Evolutionary conservation across 257 asterid species (phyloP).

Genomic region (Scutellaria baicalensis): DNA sequence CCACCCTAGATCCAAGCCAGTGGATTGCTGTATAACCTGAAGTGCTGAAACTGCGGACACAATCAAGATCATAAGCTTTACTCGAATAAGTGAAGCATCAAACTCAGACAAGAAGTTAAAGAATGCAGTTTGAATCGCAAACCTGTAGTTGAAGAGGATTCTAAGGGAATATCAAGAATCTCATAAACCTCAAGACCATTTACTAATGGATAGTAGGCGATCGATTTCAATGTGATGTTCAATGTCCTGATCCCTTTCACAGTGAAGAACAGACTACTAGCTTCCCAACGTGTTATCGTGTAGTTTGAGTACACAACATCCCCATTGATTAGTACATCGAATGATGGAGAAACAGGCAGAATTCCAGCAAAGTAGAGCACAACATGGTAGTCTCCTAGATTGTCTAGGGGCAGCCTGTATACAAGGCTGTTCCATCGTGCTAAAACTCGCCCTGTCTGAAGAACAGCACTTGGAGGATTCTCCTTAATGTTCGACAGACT

Average conservation of each 20-base stretch:
- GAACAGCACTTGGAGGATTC: slow-evolving; percentile 66
- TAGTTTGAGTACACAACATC: slow-evolving; percentile 48
- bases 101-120: background rate
- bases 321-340: slow-evolving; percentile 63
- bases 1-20: slow-evolving; percentile 78
- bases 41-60: slow-evolving; percentile 74
- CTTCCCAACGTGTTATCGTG: slow-evolving; percentile 60
- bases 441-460: slow-evolving; percentile 77
- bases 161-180: slow-evolving; percentile 66
- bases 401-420: slow-evolving; percentile 61
- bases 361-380: slow-evolving; percentile 94
- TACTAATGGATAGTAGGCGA: slow-evolving; percentile 62
- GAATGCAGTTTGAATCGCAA: background rate
- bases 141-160: slow-evolving; percentile 91
- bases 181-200: slow-evolving; percentile 86
- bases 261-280: slow-evolving; percentile 39
- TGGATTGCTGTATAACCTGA: slow-evolving; percentile 72
- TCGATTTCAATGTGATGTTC: slow-evolving; percentile 68
- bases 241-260: slow-evolving; percentile 47
- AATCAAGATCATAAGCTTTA: background rate
- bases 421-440: slow-evolving; percentile 68
- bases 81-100: background rate
- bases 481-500: slow-evolving; percentile 53
- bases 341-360: slow-evolving; percentile 70
- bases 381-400: slow-evolving; percentile 65